These are phyloP conservation scores for Sphaerulina musiva DNA, from an alignment of 2,329 filamentous ascomycete genomes.

Conservation along the genomic window DNA sequence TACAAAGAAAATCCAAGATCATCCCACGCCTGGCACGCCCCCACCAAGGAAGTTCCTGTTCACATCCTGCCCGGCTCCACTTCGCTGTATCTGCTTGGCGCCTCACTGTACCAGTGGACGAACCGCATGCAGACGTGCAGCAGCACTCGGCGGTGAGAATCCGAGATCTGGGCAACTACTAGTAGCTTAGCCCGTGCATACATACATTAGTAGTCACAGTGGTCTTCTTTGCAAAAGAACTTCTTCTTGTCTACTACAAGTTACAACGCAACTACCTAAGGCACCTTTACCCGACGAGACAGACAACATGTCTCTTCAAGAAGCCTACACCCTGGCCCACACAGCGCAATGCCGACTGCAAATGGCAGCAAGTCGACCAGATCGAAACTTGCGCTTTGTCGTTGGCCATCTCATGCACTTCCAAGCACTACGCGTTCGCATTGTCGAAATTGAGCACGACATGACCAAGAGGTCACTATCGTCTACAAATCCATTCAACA, in stretches of 20 bases:
- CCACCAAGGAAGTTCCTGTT: slow-evolving; percentile 5
- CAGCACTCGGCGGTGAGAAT: background rate
- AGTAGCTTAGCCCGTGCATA: background rate
- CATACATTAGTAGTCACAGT: slow-evolving; percentile 2
- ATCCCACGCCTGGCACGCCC: background rate
- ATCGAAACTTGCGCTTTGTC: slow-evolving; percentile 33
- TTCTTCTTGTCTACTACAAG: background rate
- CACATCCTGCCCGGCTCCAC: slow-evolving; percentile 4
- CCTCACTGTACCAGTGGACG: background rate
- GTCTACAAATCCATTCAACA: slow-evolving; percentile 22
- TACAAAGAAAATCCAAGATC: background rate
- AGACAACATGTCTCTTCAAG: slow-evolving; percentile 30
- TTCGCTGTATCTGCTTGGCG: background rate
- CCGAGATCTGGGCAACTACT: background rate
- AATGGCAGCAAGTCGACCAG: slow-evolving; percentile 29
- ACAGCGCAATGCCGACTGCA: slow-evolving; percentile 33
- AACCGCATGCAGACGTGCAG: background rate
- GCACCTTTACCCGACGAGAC: background rate
- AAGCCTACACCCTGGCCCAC: slow-evolving; percentile 33
- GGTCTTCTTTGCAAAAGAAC: slow-evolving; percentile 14
- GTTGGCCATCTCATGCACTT: slow-evolving; percentile 35
- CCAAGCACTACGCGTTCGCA: slow-evolving; percentile 31
- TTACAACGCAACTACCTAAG: no score
- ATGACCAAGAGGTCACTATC: slow-evolving; percentile 23
- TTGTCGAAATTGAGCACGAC: slow-evolving; percentile 34